Percentiles rank a stretch among this genome's conserved stretches.
Conservation (phyloP, 345 rosid species). For the Clausena lansium region DNA sequence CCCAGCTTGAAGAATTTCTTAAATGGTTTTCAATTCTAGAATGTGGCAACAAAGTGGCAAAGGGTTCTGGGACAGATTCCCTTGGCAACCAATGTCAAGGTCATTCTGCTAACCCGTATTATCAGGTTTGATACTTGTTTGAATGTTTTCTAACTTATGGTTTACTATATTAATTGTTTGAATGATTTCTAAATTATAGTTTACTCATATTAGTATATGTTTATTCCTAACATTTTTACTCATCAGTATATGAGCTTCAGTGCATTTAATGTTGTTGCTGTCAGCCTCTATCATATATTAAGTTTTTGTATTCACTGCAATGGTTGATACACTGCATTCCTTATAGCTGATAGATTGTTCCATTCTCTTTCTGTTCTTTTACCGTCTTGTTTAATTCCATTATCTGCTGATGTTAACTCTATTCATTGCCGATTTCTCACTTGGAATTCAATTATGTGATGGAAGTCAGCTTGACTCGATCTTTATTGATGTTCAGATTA, state of each 20-base stretch:
- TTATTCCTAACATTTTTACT: not conserved
- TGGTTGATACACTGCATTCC: not conserved
- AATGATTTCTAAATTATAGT: not conserved
- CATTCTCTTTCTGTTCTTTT: not conserved
- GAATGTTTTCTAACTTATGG: constrained; percentile 1
- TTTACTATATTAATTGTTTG: not conserved
- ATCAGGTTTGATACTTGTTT: constrained; percentile 52
- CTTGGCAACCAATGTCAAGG: constrained; percentile 39
- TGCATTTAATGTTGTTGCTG: constrained; percentile 6
- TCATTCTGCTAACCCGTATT: constrained; percentile 48
- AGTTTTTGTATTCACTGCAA: not conserved
- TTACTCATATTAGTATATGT: not conserved
- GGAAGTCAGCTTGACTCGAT: not conserved
- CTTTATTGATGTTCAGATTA: not conserved
- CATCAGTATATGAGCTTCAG: not conserved
- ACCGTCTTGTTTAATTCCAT: not conserved
- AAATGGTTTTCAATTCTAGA: constrained; percentile 39
- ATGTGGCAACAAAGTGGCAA: constrained; percentile 24
- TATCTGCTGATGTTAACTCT: not conserved
- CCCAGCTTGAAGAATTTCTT: constrained; percentile 71
- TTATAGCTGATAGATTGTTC: not conserved
- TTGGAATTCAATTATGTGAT: not conserved
- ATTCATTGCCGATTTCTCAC: not conserved
- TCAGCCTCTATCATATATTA: not conserved
- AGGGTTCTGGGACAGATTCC: constrained; percentile 31